Percentiles rank a stretch among this genome's conserved stretches.
Evolutionary conservation across 805 yeast genomes (phyloP).

Genomic region (Yarrowia keelungensis): DNA sequence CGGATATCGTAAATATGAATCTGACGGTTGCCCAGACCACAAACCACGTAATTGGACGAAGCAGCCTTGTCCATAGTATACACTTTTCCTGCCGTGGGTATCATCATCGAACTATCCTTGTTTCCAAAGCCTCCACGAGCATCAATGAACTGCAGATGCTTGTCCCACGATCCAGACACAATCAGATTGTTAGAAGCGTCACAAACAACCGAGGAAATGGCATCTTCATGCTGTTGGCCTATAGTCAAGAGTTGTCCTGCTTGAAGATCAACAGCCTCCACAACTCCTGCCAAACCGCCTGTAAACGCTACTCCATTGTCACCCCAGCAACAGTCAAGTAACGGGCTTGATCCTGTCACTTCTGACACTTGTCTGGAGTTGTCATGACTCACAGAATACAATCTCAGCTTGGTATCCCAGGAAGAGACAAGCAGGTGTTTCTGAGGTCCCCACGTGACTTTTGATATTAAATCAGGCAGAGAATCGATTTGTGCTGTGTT

Average conservation of each 20-base stretch:
- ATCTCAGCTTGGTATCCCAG: conserved; percentile 62
- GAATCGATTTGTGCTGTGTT: conserved; percentile 40
- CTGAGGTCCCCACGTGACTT: conserved; percentile 53
- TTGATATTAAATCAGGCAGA: conserved; percentile 55
- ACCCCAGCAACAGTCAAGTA: conserved; percentile 48
- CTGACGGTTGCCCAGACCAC: conserved; percentile 61
- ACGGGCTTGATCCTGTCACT: conserved; percentile 48
- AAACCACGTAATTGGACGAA: conserved; percentile 52
- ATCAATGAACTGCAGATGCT: conserved; percentile 58
- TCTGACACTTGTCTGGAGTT: conserved; percentile 39
- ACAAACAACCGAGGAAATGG: conserved; percentile 52
- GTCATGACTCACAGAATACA: conserved; percentile 53
- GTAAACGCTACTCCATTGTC: conserved; percentile 50
- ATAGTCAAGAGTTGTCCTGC: conserved; percentile 48
- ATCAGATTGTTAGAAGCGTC: conserved; percentile 50
- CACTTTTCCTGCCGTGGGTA: conserved; percentile 57
- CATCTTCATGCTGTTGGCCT: conserved; percentile 52
- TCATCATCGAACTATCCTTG: conserved; percentile 39
- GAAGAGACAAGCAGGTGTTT: conserved; percentile 58
- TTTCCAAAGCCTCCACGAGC: conserved; percentile 45
- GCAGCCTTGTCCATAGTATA: conserved; percentile 66
- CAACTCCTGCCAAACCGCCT: conserved; percentile 64
- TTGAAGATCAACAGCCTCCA: conserved; percentile 60
- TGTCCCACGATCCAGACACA: conserved; percentile 70
- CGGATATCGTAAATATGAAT: conserved; percentile 67